Percentiles rank a stretch among this genome's conserved stretches.
Conservation (phyloP, 2,329 filamentous ascomycete species). For the Fulvia fulva region DNA sequence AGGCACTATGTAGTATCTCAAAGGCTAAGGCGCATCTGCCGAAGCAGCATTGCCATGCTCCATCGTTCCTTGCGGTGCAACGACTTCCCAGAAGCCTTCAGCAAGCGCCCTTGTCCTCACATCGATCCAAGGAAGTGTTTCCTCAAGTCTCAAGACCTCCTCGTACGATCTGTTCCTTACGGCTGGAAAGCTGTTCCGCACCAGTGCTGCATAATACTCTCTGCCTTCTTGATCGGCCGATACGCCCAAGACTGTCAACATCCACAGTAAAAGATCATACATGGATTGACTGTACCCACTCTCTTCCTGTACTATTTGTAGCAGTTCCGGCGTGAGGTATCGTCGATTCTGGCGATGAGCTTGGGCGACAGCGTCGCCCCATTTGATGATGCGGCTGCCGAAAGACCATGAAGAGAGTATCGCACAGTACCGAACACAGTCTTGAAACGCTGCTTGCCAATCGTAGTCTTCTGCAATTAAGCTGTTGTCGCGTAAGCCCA, state of each 20-base stretch:
- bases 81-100: not conserved
- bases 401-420: conserved; percentile 19
- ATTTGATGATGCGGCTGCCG: conserved; percentile 11
- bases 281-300: not conserved
- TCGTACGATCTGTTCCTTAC: not conserved
- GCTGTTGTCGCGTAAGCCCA: not conserved
- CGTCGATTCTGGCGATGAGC: conserved; percentile 10
- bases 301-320: conserved; percentile 2
- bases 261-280: conserved; percentile 14
- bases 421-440: conserved; percentile 10
- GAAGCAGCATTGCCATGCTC: not conserved
- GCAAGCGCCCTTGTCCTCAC: too few relatives aligned
- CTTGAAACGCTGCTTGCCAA: conserved; percentile 13
- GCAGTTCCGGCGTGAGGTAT: conserved; percentile 5
- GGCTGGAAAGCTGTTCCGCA: conserved; percentile 5
- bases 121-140: too few relatives aligned
- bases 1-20: not conserved
- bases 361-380: conserved; percentile 7
- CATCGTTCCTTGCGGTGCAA: not conserved
- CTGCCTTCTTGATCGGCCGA: not conserved
- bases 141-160: conserved; percentile 12
- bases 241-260: conserved; percentile 13
- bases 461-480: not conserved
- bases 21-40: not conserved
- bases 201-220: conserved; percentile 9